Evolutionary conservation across 306 rosid genomes (phyloP), one percentile per base, ranked within the genome.

Genomic region (Lathyrus tuberosus): DNA sequence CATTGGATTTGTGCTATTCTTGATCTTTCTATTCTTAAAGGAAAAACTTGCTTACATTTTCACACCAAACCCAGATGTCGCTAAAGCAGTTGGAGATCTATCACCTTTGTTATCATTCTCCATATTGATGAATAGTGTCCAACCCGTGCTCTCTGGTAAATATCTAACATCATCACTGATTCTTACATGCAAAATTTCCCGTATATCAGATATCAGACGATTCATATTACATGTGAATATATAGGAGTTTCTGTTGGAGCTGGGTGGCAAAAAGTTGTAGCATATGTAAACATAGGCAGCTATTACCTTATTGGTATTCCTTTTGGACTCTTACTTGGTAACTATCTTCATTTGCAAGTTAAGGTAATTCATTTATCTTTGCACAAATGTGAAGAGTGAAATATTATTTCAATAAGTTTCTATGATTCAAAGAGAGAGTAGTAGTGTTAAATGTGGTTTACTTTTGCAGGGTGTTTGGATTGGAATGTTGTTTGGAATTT

Each of bases 101-200:
- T 87, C 91, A 9, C 84, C 85, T 15, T 73, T 87, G 53, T n/a
- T 87, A 8, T 59, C 89, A 54, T 2, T 87, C 78, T 87, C 91
- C 58, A 78, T 87, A 30, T 38, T 84, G 46, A 9, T 87, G 62
- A 87, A 87, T 69, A 84, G 86, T 82, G 67, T 86, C 48, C 91
- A 86, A 58, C 88, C 87, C 13, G 87, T 86, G 9, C 88, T 86
- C 57, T 84, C 88, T 0, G 87, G 91, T 87, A 78, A 76, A 53
- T 52, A 11, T 30, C n/a, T 44, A 9, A 35, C 43, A 11, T 10
- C 7, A n/a, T 17, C 10, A 10, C 2, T 0, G 10, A 35, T 35
- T 35, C 40, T 35, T 35, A 35, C 9, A 35, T 6, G 40, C 40
- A 35, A 5, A 5, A 1, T 33, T 8, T 1, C 40, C 2, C 8